phyloP scores from a whole-genome alignment of 1,284 basidiomycete genomes.

The Microbotryomycetes sp. region DNA sequence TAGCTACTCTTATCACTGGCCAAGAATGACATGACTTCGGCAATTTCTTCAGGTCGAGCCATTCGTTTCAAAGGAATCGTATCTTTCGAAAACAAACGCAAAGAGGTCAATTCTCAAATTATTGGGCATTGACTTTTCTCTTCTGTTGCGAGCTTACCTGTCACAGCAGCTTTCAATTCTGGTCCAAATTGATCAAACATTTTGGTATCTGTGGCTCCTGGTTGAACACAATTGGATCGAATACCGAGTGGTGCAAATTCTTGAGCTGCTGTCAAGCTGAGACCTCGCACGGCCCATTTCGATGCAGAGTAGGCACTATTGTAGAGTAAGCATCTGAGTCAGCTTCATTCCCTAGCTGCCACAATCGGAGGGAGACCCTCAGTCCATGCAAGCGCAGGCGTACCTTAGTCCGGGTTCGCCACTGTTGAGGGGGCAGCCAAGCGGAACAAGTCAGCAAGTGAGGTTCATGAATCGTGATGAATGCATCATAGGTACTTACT shows the following conservation, averaged over 20 bases:
- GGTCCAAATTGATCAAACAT: conserved; percentile 4
- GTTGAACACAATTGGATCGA: conserved; percentile 12
- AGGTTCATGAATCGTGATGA: neutral
- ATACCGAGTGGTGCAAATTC: conserved; percentile 9
- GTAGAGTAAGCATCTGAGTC: neutral
- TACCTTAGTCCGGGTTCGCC: conserved; percentile 7
- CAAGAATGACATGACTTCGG: conserved; percentile 14
- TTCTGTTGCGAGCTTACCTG: neutral
- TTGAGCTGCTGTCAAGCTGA: neutral
- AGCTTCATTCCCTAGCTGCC: neutral
- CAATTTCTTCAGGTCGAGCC: conserved; percentile 5
- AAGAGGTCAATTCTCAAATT: neutral
- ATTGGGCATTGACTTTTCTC: neutral
- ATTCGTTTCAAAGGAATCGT: conserved; percentile 8
- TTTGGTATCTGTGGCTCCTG: conserved; percentile 10
- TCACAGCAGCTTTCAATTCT: conserved; percentile 2
- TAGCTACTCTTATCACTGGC: conserved; percentile 9
- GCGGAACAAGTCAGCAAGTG: neutral
- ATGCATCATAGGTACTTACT: neutral
- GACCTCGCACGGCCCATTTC: conserved; percentile 9
- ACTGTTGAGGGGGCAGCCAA: neutral
- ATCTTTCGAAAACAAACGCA: neutral
- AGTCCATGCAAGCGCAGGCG: too few species aligned
- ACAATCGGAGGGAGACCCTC: neutral
- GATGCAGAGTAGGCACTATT: conserved; percentile 2